Conservation (phyloP, 768 basidiomycete genomes). For the Lactifluus volemus region DNA sequence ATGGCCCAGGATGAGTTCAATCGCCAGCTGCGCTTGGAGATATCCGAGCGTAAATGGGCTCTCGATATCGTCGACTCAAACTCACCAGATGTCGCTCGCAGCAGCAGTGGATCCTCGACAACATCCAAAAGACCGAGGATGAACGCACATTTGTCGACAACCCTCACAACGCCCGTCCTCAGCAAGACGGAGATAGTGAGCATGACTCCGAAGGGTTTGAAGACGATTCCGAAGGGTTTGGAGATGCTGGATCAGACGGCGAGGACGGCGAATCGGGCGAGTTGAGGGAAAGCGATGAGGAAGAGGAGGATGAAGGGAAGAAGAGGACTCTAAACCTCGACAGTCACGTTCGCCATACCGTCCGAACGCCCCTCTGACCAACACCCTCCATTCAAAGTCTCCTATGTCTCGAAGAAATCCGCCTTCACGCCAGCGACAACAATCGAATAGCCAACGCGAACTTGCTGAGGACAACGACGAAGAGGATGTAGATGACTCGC, state of each 20-base stretch:
- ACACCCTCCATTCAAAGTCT: not conserved
- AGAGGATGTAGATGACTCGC: not conserved
- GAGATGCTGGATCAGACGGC: not conserved
- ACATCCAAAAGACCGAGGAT: conserved; percentile 11
- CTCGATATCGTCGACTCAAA: conserved; percentile 7
- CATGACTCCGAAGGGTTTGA: not conserved
- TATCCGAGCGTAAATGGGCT: conserved; percentile 17
- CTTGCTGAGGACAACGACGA: conserved; percentile 1
- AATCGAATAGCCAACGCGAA: not conserved
- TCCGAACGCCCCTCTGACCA: not conserved
- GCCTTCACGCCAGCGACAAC: conserved; percentile 9
- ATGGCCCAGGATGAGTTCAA: conserved; percentile 18
- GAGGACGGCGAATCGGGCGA: not conserved
- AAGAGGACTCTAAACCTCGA: not conserved
- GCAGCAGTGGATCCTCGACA: conserved; percentile 19
- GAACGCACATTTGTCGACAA: not conserved
- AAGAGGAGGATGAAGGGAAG: conserved; percentile 4
- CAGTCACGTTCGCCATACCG: conserved; percentile 11
- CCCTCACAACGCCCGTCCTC: not conserved
- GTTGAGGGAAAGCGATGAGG: not conserved
- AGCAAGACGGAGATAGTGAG: not conserved
- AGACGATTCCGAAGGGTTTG: not conserved
- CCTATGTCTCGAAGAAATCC: conserved; percentile 4
- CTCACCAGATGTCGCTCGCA: conserved; percentile 18
- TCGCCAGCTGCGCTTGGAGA: conserved; percentile 9